A percentile compares a stretch with the other conserved stretches of the same genome.
These are phyloP conservation scores for Quercus mongolica DNA, from an alignment of 306 rosid species.

Conservation along the genomic window DNA sequence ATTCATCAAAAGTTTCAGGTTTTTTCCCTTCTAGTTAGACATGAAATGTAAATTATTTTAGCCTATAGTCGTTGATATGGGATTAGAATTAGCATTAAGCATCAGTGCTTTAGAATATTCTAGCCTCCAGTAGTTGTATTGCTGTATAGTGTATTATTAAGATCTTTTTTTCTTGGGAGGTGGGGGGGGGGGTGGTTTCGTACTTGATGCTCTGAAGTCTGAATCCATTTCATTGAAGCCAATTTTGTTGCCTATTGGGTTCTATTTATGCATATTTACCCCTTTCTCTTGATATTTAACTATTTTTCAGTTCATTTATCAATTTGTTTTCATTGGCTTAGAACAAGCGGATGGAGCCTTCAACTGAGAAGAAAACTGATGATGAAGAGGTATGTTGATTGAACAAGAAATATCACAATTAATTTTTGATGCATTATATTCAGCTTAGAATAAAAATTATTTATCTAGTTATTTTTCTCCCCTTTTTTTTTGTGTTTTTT, in stretches of 20 bases:
- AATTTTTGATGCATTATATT: neutral
- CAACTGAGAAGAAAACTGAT: slow-evolving; percentile 43
- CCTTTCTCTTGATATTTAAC: neutral
- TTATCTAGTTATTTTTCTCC: neutral
- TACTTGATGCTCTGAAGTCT: neutral
- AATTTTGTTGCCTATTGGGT: slow-evolving; percentile 4
- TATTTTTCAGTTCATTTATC: slow-evolving; percentile 6
- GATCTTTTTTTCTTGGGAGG: neutral
- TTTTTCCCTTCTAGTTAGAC: neutral
- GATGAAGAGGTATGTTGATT: slow-evolving; percentile 52
- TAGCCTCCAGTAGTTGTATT: neutral
- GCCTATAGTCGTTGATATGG: neutral
- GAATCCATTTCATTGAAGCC: neutral
- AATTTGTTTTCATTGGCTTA: slow-evolving; percentile 31
- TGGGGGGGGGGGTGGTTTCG: neutral
- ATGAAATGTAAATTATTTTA: neutral
- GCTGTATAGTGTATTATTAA: neutral
- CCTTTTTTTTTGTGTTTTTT: neutral
- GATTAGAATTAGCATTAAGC: neutral
- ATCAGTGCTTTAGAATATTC: neutral
- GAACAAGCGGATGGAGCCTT: slow-evolving; percentile 55
- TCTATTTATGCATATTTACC: slow-evolving; percentile 6
- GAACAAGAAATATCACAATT: slow-evolving; percentile 8
- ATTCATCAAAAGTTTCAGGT: neutral
- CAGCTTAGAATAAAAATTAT: neutral